A percentile compares a stretch with the other conserved stretches of the same genome.
These are phyloP conservation scores for Rhynchospora breviuscula DNA, from an alignment of 176 grass and related monocot genomes.

Conservation along the genomic window DNA sequence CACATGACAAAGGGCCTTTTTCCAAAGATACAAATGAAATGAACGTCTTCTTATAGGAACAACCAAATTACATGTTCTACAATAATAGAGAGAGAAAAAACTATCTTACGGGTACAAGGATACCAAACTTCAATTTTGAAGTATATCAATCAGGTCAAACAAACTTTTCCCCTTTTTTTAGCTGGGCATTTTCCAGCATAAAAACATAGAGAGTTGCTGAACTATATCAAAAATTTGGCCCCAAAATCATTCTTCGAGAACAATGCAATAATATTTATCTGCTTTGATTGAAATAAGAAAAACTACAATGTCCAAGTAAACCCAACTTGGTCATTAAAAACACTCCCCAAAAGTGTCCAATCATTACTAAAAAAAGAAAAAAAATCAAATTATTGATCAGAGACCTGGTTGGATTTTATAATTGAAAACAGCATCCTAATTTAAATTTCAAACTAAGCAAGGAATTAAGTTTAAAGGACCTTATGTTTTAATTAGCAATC, in stretches of 20 bases:
- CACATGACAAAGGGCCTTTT: background rate
- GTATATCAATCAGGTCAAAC: background rate
- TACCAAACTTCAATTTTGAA: background rate
- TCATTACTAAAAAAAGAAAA: background rate
- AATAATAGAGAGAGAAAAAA: background rate
- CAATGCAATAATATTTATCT: background rate
- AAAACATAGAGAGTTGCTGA: background rate
- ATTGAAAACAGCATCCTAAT: background rate
- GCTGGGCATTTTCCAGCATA: background rate
- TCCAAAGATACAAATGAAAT: background rate
- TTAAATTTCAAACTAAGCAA: background rate
- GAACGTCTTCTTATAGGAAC: background rate
- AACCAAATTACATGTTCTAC: background rate
- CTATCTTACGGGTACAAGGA: background rate
- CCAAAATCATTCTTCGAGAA: background rate
- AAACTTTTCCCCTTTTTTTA: too few relatives aligned
- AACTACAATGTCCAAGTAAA: background rate
- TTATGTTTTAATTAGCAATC: background rate
- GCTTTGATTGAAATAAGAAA: background rate
- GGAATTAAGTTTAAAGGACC: background rate
- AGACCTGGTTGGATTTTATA: background rate
- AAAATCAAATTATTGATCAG: background rate
- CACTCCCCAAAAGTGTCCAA: background rate
- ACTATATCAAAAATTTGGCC: background rate
- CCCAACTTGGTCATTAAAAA: background rate